Base-by-base conservation (phyloP, 2,329 filamentous ascomycete genomes). In the Exophiala dermatitidis region DNA sequence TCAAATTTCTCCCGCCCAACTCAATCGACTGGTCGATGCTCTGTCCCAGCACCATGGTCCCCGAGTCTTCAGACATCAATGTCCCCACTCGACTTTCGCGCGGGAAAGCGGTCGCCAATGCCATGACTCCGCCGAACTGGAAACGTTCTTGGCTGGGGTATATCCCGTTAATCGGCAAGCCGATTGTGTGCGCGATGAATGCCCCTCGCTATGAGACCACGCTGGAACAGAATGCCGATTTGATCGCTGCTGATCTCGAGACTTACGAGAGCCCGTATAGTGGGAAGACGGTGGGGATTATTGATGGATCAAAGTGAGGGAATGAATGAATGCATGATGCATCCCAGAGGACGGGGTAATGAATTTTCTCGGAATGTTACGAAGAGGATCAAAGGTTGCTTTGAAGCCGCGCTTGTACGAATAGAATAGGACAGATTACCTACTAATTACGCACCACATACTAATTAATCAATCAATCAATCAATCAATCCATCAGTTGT, bases 171-270 rank as follows among this genome's bases (percentile, higher is more conserved):
- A 62, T 73, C 41, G 70, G 69, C 8, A 63, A 54, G 48, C 50
- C 61, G 33, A 5, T 71, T 30, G 50, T 64, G n/a, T 50, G 60
- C 4, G 57, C 54, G 1, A 65, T 66, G 51, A 65, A 71, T 53
- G 57, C 59, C 5, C 32, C 52, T 32, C 63, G 66, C 10, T 72
- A 73, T 62, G 46, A 54, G 10, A 71, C 68, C 2, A 70, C 66
- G 8, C 65, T 72, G 6, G 71, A 74, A 55, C 66, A 70, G 51
- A 68, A 69, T 52, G 72, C 71, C 1, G 72, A 73, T n/a, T 70
- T 73, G 44, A 65, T 74, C 41, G 70, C 71, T 8, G 63, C 59
- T 42, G 71, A 74, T 60, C 61, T 74, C 42, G 68, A 66, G 53
- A 62, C 33, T 32, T 47, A 43, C 1, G 60, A 65, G 38, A 65